Conservation (phyloP, 2,329 filamentous ascomycete genomes). For the Penicillium decumbens region DNA sequence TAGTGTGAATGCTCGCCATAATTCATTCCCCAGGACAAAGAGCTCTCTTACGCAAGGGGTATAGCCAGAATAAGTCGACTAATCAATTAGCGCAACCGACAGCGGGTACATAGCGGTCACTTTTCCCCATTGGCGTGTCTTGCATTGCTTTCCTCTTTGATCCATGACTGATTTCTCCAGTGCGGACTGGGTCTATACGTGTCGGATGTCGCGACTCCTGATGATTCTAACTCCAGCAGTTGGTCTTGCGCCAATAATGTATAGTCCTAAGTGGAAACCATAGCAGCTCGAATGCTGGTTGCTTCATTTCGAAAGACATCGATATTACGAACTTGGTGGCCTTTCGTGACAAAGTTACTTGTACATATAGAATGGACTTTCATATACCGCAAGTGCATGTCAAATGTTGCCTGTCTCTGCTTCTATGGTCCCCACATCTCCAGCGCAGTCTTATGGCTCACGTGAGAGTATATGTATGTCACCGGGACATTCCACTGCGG, state of each 20-base stretch:
- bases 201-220: conserved; percentile 26
- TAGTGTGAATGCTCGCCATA: no score
- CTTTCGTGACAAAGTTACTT: background rate
- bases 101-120: no score
- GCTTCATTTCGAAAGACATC: background rate
- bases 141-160: no score
- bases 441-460: background rate
- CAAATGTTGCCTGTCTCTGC: background rate
- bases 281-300: background rate
- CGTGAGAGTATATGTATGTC: no score
- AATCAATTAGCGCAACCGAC: no score
- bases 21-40: no score
- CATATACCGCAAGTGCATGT: background rate
- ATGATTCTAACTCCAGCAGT: conserved; percentile 19
- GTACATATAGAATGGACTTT: background rate
- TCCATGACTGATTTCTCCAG: conserved; percentile 11
- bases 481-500: no score
- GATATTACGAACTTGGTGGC: background rate
- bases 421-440: background rate
- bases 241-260: conserved; percentile 28
- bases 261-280: conserved; percentile 5
- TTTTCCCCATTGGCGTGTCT: background rate
- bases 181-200: conserved; percentile 28
- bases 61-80: no score
- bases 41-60: no score